These are phyloP conservation scores for Lipomyces oligophaga DNA, from an alignment of 805 yeast genomes.

Conservation along the genomic window DNA sequence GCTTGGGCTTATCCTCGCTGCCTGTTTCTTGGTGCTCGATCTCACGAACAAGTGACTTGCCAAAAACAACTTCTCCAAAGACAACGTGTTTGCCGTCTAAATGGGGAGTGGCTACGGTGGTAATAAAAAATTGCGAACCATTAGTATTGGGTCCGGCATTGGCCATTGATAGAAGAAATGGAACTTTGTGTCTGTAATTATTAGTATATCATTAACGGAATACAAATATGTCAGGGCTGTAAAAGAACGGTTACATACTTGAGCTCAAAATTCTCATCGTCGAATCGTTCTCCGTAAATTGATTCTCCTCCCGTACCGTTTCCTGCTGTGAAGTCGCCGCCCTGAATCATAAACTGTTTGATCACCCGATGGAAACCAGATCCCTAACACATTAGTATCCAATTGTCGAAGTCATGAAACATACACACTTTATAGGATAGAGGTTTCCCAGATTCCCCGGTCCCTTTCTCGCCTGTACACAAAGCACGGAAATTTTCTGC, in stretches of 20 bases:
- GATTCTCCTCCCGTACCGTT: slow-evolving; percentile 70
- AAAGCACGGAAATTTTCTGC: slow-evolving; percentile 83
- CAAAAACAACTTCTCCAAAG: slow-evolving; percentile 73
- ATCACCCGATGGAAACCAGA: slow-evolving; percentile 90
- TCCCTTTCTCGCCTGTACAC: slow-evolving; percentile 84
- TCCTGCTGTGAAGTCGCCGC: slow-evolving; percentile 71
- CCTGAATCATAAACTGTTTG: slow-evolving; percentile 77
- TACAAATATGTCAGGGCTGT: not conserved
- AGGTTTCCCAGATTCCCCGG: slow-evolving; percentile 57
- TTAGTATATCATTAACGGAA: not conserved
- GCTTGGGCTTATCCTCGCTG: slow-evolving; percentile 63
- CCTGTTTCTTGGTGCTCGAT: slow-evolving; percentile 70
- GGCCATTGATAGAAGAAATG: slow-evolving; percentile 92
- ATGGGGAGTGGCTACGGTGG: slow-evolving; percentile 91
- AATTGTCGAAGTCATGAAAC: not conserved
- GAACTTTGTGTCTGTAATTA: slow-evolving; percentile 66
- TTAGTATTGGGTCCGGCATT: slow-evolving; percentile 94
- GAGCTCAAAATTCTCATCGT: slow-evolving; percentile 74
- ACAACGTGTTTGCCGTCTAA: slow-evolving; percentile 95
- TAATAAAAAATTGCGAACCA: slow-evolving; percentile 92
- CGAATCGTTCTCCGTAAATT: slow-evolving; percentile 79
- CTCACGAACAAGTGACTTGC: slow-evolving; percentile 43
- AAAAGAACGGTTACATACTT: slow-evolving; percentile 6
- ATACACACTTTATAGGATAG: slow-evolving; percentile 47
- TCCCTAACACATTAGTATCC: slow-evolving; percentile 45